Evolutionary conservation across 1,284 basidiomycete species (phyloP).

Genomic region (Apiotrichum mycotoxinovorans): DNA sequence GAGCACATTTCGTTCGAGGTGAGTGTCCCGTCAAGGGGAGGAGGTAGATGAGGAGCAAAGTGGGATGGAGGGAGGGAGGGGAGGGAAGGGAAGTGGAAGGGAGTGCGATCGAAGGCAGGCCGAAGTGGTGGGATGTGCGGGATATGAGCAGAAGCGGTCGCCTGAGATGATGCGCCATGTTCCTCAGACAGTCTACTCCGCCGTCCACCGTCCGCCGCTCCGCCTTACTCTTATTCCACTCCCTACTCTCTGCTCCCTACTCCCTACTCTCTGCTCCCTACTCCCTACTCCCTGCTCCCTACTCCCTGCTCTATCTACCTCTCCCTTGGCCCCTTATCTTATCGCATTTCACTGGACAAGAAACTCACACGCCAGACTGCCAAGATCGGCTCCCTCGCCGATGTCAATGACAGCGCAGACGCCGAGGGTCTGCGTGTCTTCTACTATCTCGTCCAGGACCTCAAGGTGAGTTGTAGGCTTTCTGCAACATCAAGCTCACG

Average conservation of each 20-base stretch:
- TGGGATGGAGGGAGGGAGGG: too few relatives aligned
- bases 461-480: constrained; percentile 64
- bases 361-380: constrained; percentile 66
- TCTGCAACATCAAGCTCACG: background rate
- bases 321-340: background rate
- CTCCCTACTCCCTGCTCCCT: too few relatives aligned
- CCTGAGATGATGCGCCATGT: too few relatives aligned
- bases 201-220: too few relatives aligned
- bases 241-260: too few relatives aligned
- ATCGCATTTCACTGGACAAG: background rate
- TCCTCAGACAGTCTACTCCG: too few relatives aligned
- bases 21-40: constrained; percentile 31
- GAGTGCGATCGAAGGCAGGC: too few relatives aligned
- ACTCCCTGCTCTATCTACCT: background rate
- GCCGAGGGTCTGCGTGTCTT: constrained; percentile 97
- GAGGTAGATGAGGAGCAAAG: background rate
- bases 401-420: constrained; percentile 95
- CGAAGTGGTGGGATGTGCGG: too few relatives aligned
- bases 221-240: too few relatives aligned
- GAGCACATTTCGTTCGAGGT: constrained; percentile 98
- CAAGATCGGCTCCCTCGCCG: constrained; percentile 93
- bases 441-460: constrained; percentile 96
- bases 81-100: too few relatives aligned
- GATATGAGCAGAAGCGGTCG: too few relatives aligned
- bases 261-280: too few relatives aligned